phyloP scores from a whole-genome alignment of 805 yeast species.

The Yamadazyma takamatsuzukensis region DNA sequence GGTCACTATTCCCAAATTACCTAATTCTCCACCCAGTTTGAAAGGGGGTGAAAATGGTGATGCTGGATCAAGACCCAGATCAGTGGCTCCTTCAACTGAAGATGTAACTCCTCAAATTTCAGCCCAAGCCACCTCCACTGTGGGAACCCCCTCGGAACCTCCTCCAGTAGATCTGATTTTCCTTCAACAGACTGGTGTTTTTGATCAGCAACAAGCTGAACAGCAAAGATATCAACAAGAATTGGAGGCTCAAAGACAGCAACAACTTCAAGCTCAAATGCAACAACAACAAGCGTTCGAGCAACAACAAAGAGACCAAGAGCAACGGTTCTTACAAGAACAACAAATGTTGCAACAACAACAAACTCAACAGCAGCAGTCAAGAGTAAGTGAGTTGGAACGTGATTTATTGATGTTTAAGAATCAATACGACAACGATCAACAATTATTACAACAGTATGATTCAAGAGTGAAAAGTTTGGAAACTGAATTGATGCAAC shows the following conservation, averaged over 20 bases:
- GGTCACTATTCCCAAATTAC: conserved; percentile 72
- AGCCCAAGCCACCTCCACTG: conserved; percentile 38
- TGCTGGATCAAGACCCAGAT: conserved; percentile 31
- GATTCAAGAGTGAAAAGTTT: conserved; percentile 79
- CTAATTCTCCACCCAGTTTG: conserved; percentile 58
- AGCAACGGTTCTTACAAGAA: conserved; percentile 63
- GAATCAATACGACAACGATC: conserved; percentile 85
- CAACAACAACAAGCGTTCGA: conserved; percentile 73
- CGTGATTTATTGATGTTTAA: conserved; percentile 71
- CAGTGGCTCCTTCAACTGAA: conserved; percentile 15
- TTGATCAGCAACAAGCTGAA: conserved; percentile 51
- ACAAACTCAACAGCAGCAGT: conserved; percentile 69
- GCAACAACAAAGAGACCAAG: conserved; percentile 69
- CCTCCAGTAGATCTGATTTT: conserved; percentile 35
- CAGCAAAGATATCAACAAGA: conserved; percentile 60
- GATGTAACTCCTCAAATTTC: conserved; percentile 39
- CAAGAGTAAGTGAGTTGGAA: conserved; percentile 75
- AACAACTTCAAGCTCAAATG: conserved; percentile 63
- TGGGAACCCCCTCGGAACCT: conserved; percentile 29
- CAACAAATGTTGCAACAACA: conserved; percentile 67
- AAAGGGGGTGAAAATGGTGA: conserved; percentile 41
- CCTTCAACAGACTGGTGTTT: conserved; percentile 55
- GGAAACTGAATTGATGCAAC: conserved; percentile 64
- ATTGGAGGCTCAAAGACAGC: conserved; percentile 59
- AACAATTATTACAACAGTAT: conserved; percentile 77